A percentile compares a stretch with the other conserved stretches of the same genome.
Conservation (phyloP, 495 filamentous ascomycete genomes). For the Annulohypoxylon maeteangense region DNA sequence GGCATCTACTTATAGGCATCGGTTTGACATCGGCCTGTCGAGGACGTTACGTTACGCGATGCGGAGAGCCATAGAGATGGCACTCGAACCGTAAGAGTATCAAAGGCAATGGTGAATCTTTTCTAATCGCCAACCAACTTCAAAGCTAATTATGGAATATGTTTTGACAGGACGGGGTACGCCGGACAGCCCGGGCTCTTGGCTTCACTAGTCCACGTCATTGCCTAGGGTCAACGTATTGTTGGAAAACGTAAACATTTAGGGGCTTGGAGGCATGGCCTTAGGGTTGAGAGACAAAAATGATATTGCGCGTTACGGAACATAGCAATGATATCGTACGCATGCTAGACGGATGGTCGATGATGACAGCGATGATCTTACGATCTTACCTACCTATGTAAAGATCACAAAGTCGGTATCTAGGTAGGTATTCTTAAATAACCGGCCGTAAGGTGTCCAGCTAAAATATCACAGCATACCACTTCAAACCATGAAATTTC, state of each 20-base stretch:
- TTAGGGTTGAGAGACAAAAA: neutral
- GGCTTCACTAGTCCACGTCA: neutral
- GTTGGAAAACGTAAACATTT: neutral
- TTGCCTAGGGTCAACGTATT: neutral
- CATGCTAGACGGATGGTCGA: neutral
- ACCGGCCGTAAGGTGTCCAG: too few relatives aligned
- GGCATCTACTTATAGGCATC: constrained; percentile 20
- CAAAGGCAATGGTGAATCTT: neutral
- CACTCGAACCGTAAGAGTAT: neutral
- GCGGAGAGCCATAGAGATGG: neutral
- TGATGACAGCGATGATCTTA: neutral
- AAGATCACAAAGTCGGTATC: too few relatives aligned
- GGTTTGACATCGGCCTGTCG: constrained; percentile 21
- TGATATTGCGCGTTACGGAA: neutral
- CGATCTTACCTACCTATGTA: neutral
- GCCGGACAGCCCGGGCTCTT: neutral
- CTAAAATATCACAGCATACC: too few relatives aligned
- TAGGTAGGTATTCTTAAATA: too few relatives aligned
- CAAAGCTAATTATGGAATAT: neutral
- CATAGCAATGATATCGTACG: neutral
- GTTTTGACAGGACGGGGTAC: neutral
- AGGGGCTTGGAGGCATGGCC: neutral
- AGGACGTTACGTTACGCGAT: constrained; percentile 10
- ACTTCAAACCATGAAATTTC: too few relatives aligned
- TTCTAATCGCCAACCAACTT: neutral